Base-by-base conservation (phyloP, 2,329 filamentous ascomycete genomes). In the Colletotrichum tanaceti region DNA sequence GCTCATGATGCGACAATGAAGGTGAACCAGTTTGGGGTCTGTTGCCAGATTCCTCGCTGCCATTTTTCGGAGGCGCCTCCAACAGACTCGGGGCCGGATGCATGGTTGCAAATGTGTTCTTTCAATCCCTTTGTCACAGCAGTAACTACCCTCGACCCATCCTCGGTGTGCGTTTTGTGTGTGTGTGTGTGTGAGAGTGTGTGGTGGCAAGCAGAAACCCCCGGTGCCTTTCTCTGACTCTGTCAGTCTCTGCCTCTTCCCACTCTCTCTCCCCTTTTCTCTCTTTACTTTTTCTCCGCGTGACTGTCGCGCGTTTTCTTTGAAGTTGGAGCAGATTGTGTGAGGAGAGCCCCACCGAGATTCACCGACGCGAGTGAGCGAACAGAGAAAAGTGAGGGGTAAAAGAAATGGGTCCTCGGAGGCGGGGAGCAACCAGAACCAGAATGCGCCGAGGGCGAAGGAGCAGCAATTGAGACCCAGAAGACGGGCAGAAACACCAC, bases 1-100 rank as follows among this genome's bases (percentile, higher is more conserved):
- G 58, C 38, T 68, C 67, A 47, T 70, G 65, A 57, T 71, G 64
- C 59, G 63, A 70, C 58, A 65, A 50, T 46, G 65, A 68, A 65
- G 65, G 62, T 54, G 70, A 72, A 62, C 62, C 44, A 61, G 65
- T 63, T 46, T 59, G 55, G 63, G 67, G 61, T 71, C 65, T 58
- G 70, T 68, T 68, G 44, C 62, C 65, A 65, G 72, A 63, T 53
- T 73, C 73, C 39, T 74, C 73, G 32, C 64, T 67, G 58, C 70
- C 69, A 47, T 73, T 72, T 72, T 74, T 75, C 53, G 73, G 73
- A 53, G 73, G 73, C 60, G 75, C 74, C 66, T 80, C 79, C 64
- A 75, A 73, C 71, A 82, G 74, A 72, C 75, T 80, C 52, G 79
- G 79, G 62, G 77, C 75, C 73, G 79, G 76, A 74, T 81, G 80